Evolutionary conservation across 441 rosid species (phyloP).

Genomic region (Populus hybrid): DNA sequence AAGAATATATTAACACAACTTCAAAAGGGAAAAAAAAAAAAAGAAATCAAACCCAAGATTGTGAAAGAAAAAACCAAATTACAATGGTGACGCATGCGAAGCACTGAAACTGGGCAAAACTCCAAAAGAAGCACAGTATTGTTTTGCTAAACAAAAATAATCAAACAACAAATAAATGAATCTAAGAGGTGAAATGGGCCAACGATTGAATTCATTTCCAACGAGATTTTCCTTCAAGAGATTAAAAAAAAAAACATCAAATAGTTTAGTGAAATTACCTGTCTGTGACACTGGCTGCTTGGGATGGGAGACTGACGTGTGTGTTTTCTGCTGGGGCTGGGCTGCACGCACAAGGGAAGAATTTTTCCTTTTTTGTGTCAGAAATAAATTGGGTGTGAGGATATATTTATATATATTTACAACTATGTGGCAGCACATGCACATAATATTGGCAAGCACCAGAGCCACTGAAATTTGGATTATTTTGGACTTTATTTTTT

Average conservation of each 20-base stretch:
- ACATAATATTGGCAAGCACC: constrained; percentile 21
- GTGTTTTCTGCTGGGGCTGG: background rate
- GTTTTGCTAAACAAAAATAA: background rate
- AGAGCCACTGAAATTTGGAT: too few species aligned
- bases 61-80: background rate
- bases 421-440: background rate
- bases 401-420: background rate
- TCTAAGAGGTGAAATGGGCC: background rate
- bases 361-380: background rate
- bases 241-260: too few species aligned
- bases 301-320: background rate
- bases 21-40: background rate
- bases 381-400: background rate
- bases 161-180: background rate
- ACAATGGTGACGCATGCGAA: background rate
- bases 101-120: background rate
- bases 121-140: background rate
- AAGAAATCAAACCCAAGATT: background rate
- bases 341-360: background rate
- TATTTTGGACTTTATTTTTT: too few species aligned
- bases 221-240: background rate
- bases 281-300: background rate
- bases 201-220: background rate
- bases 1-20: background rate
- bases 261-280: background rate